phyloP scores from a whole-genome alignment of 192 early-diverging fungal genomes.

The Martensiomyces pterosporus region DNA sequence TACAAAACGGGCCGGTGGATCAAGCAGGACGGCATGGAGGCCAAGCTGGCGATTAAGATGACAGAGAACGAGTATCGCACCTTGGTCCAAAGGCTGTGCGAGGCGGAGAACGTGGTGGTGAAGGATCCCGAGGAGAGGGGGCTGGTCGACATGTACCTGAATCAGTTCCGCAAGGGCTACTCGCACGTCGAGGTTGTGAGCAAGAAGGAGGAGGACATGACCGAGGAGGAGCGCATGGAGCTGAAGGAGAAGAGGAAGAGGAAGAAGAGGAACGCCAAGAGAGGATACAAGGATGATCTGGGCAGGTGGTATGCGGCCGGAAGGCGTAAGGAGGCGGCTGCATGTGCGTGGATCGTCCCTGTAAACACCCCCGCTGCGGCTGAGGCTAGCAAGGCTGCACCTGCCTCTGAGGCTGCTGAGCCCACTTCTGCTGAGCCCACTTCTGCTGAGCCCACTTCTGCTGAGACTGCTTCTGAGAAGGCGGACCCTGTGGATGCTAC shows the following conservation, averaged over 20 bases:
- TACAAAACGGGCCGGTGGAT: slow-evolving; percentile 12
- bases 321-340: slow-evolving; percentile 75
- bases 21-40: slow-evolving; percentile 7
- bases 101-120: slow-evolving; percentile 9
- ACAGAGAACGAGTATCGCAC: slow-evolving; percentile 19
- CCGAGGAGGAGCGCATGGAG: slow-evolving; percentile 16
- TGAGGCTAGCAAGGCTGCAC: slow-evolving; percentile 2
- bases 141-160: slow-evolving; percentile 16
- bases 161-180: slow-evolving; percentile 25
- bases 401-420: not conserved
- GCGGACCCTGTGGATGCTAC: not conserved
- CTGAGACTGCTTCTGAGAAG: slow-evolving; percentile 23
- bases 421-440: slow-evolving; percentile 16
- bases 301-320: slow-evolving; percentile 73
- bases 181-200: slow-evolving; percentile 15
- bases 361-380: slow-evolving; percentile 4
- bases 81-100: slow-evolving; percentile 14
- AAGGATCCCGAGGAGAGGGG: not conserved
- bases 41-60: slow-evolving; percentile 19
- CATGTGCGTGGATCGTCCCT: slow-evolving; percentile 68
- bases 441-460: slow-evolving; percentile 33
- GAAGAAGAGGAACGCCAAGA: slow-evolving; percentile 15
- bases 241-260: slow-evolving; percentile 37
- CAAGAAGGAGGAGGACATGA: slow-evolving; percentile 1
- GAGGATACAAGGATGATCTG: slow-evolving; percentile 56